Conservation (phyloP, 1,284 basidiomycete species). For the Wolfiporia cocos region DNA sequence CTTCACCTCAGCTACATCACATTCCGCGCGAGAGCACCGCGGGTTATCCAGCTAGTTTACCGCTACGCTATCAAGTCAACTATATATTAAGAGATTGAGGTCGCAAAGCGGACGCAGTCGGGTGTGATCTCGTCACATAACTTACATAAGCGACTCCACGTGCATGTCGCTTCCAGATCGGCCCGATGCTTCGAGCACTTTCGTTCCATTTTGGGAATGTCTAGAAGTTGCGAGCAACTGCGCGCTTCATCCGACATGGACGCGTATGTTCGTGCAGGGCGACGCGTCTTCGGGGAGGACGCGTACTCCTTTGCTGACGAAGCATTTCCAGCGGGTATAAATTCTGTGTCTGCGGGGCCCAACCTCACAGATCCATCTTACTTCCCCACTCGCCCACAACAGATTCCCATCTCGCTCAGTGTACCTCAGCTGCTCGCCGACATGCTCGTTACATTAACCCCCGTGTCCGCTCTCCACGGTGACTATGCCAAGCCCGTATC, state of each 20-base stretch:
- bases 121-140: too few relatives aligned
- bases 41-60: too few relatives aligned
- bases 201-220: not conserved
- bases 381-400: not conserved
- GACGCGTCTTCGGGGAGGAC: conserved; percentile 1
- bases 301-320: conserved; percentile 7
- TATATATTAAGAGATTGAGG: too few relatives aligned
- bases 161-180: not conserved
- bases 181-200: not conserved
- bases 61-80: too few relatives aligned
- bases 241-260: not conserved
- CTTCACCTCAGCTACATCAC: too few relatives aligned
- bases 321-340: conserved; percentile 3
- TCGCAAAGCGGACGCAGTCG: too few relatives aligned
- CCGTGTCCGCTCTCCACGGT: conserved; percentile 9
- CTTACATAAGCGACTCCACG: conserved; percentile 1
- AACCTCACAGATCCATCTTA: too few relatives aligned
- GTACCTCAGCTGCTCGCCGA: not conserved
- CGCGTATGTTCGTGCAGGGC: conserved; percentile 1
- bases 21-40: too few relatives aligned
- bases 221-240: not conserved
- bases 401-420: not conserved
- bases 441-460: conserved; percentile 19
- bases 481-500: conserved; percentile 3
- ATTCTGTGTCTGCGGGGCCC: not conserved